Evolutionary conservation across 2,329 filamentous ascomycete genomes (phyloP).

Genomic region (Talaromyces sp.): DNA sequence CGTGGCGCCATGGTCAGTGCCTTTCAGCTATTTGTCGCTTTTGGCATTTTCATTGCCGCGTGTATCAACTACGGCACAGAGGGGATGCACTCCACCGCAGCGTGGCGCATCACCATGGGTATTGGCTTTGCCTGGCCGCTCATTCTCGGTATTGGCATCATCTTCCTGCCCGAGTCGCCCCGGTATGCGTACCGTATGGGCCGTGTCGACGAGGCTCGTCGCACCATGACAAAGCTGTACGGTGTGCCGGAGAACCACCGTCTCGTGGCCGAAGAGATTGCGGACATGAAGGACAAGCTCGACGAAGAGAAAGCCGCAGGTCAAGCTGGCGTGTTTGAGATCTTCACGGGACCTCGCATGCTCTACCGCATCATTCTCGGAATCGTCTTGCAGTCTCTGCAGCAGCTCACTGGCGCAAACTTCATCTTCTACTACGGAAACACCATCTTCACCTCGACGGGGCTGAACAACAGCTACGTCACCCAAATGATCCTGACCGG

Average conservation of each 20-base stretch:
- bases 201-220: constrained; percentile 47
- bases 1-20: constrained; percentile 45
- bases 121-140: constrained; percentile 55
- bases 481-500: constrained; percentile 65
- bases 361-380: constrained; percentile 43
- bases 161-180: constrained; percentile 56
- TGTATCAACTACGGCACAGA: constrained; percentile 47
- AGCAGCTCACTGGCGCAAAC: constrained; percentile 47
- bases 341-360: constrained; percentile 47
- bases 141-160: constrained; percentile 51
- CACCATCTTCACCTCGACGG: constrained; percentile 63
- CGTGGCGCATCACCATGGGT: constrained; percentile 51
- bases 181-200: constrained; percentile 55
- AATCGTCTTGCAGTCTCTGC: constrained; percentile 42
- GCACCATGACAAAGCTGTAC: constrained; percentile 53
- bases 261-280: constrained; percentile 51
- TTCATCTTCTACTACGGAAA: constrained; percentile 51
- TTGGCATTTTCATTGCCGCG: constrained; percentile 47
- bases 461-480: constrained; percentile 61
- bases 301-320: constrained; percentile 50
- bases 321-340: constrained; percentile 37
- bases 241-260: constrained; percentile 54
- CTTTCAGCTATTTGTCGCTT: constrained; percentile 49
- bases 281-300: constrained; percentile 56
- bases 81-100: constrained; percentile 37